A percentile compares a stretch with the other conserved stretches of the same genome.
These are phyloP conservation scores for Coemansia sp. DNA, from an alignment of 192 early-diverging fungal genomes.

Conservation along the genomic window DNA sequence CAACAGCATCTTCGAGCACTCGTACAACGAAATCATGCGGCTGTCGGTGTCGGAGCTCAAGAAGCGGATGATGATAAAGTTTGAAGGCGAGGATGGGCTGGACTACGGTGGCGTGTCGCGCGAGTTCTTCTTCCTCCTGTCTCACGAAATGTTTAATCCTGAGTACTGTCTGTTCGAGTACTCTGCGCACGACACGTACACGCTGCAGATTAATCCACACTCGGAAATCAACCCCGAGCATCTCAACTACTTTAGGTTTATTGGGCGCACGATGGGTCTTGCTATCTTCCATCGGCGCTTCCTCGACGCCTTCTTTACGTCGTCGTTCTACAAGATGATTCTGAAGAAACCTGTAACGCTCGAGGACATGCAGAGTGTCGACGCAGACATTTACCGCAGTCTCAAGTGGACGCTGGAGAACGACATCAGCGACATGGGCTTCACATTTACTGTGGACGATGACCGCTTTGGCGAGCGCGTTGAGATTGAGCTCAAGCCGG, in stretches of 20 bases:
- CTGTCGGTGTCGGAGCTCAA: conserved; percentile 86
- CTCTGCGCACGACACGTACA: conserved; percentile 97
- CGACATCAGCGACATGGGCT: conserved; percentile 75
- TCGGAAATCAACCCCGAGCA: conserved; percentile 95
- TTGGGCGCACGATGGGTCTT: conserved; percentile 93
- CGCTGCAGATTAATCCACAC: conserved; percentile 96
- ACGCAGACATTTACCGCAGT: conserved; percentile 88
- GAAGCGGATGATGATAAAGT: conserved; percentile 98
- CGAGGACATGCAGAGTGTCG: conserved; percentile 92
- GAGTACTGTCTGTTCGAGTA: conserved; percentile 95
- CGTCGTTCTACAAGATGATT: conserved; percentile 96
- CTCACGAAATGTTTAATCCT: conserved; percentile 99
- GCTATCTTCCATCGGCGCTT: conserved; percentile 97
- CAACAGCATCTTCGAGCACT: conserved; percentile 90
- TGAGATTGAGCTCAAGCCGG: conserved; percentile 85
- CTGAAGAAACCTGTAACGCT: conserved; percentile 85
- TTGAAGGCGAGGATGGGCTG: conserved; percentile 96
- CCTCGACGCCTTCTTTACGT: conserved; percentile 95
- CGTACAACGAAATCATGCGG: conserved; percentile 95
- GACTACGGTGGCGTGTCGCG: conserved; percentile 97
- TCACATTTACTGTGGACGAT: conserved; percentile 95
- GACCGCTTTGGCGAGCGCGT: conserved; percentile 89
- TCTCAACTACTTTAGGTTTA: conserved; percentile 97
- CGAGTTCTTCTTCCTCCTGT: conserved; percentile 97
- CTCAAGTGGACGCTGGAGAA: conserved; percentile 96